Evolutionary conservation across 106 monocot genomes (phyloP), one percentile per base, ranked within the genome.

Genomic region (Allium cepa): DNA sequence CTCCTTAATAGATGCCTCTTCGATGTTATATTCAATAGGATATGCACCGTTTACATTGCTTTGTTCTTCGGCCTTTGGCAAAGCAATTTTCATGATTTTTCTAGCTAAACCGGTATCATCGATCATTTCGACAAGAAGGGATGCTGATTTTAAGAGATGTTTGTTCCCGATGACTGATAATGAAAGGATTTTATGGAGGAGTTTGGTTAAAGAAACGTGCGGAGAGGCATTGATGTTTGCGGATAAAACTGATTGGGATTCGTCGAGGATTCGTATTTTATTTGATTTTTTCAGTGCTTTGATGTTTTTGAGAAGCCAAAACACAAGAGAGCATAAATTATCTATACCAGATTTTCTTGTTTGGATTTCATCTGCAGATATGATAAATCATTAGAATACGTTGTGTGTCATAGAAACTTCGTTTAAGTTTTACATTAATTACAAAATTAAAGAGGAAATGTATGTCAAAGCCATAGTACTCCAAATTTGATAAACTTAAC

Each of bases 101-200:
- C 81, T 71, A 26, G 72, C 75, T 36, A 83, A 57, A 27, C 47
- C 18, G 26, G 55, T 57, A 17, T 82, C 53, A 60, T 69, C 75
- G 28, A 76, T 67, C 78, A 90, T 87, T 17, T 85, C 78, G 57
- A 78, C 68, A 27, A 99, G 76, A 15, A 85, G 63, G 5, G 81
- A 11, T 17, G 69, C 84, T 47, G 92, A 82, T 68, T 77, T 77
- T 12, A 67, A 71, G 60, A 99, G 72, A 64, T 90, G 55, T 14
- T 76, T 71, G 16, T 99, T 81, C 10, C 82, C 84, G 0, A 73
- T 57, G 56, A 67, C 69, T 60, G 88, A 84, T 36, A 87, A 71
- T 47, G 74, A 49, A 2, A 99, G 70, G 17, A 84, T 84, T 70
- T 83, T 83, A 12, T 67, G 72, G 6, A 99, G 79, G 59, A 99